A percentile compares a stretch with the other conserved stretches of the same genome.
These are phyloP conservation scores for Dryadomyces sulphureus DNA, from an alignment of 2,329 filamentous ascomycete genomes.

Conservation along the genomic window DNA sequence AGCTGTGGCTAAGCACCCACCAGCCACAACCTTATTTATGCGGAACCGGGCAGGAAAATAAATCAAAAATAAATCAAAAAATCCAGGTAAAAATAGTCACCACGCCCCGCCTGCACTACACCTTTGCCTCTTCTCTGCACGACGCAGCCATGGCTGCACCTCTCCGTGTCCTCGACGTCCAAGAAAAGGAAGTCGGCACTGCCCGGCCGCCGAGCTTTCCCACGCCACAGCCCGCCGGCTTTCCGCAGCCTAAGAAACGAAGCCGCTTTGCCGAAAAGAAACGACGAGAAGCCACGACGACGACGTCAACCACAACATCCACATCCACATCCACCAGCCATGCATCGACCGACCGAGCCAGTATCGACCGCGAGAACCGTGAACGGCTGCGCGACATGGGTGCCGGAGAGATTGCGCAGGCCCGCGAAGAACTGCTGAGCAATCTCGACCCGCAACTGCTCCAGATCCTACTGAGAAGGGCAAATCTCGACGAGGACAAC, in stretches of 20 bases:
- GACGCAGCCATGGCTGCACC: neutral
- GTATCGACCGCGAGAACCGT: constrained; percentile 74
- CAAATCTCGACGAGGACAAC: constrained; percentile 53
- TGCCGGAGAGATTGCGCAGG: constrained; percentile 62
- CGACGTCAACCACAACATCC: neutral
- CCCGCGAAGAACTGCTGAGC: constrained; percentile 66
- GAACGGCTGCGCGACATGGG: constrained; percentile 66
- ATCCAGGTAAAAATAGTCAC: neutral
- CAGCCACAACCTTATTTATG: constrained; percentile 9
- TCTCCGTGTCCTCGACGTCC: constrained; percentile 59
- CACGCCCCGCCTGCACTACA: neutral
- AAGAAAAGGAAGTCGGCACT: constrained; percentile 51
- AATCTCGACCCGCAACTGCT: constrained; percentile 62
- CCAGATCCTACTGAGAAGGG: constrained; percentile 59
- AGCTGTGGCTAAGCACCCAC: constrained; percentile 4
- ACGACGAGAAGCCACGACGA: constrained; percentile 1
- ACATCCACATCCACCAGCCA: neutral
- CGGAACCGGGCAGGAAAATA: neutral
- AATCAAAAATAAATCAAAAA: neutral
- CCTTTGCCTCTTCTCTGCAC: neutral
- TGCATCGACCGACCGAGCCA: constrained; percentile 31
- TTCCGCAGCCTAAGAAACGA: constrained; percentile 78
- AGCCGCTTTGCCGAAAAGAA: constrained; percentile 44
- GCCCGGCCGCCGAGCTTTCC: constrained; percentile 51
- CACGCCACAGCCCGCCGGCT: constrained; percentile 49